Conservation (phyloP, 306 rosid species). For the Neltuma alba region DNA sequence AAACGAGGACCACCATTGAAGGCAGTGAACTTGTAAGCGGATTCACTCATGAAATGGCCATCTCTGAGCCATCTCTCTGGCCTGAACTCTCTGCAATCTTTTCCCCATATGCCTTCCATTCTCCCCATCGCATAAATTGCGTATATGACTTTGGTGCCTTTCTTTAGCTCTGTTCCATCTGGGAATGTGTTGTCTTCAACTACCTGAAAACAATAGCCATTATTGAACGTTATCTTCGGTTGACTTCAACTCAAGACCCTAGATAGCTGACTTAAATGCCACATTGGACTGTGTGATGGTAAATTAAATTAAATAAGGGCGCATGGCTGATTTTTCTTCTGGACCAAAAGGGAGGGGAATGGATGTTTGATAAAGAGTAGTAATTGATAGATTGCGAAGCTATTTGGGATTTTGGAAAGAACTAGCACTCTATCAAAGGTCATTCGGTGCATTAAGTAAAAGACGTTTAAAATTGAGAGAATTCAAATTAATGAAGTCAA, state of each 20-base stretch:
- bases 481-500: not conserved
- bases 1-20: constrained; percentile 95
- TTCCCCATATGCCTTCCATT: constrained; percentile 85
- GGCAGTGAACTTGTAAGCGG: constrained; percentile 86
- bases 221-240: not conserved
- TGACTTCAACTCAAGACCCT: constrained; percentile 18
- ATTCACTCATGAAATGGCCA: constrained; percentile 72
- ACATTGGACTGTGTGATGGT: constrained; percentile 34
- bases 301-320: constrained; percentile 12
- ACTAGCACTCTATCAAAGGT: too few species aligned
- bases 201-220: constrained; percentile 45
- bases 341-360: not conserved
- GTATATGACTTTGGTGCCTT: constrained; percentile 81
- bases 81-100: constrained; percentile 69
- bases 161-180: constrained; percentile 73
- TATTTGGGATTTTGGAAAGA: not conserved
- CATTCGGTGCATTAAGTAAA: not conserved
- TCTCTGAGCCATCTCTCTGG: constrained; percentile 91
- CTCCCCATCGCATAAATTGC: constrained; percentile 91
- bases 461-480: not conserved
- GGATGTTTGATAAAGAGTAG: not conserved
- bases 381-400: not conserved
- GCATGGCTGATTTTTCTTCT: not conserved
- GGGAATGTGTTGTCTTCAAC: constrained; percentile 74
- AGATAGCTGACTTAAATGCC: constrained; percentile 25